phyloP scores from a whole-genome alignment of 768 basidiomycete species.

The Lyophyllum shimeji region DNA sequence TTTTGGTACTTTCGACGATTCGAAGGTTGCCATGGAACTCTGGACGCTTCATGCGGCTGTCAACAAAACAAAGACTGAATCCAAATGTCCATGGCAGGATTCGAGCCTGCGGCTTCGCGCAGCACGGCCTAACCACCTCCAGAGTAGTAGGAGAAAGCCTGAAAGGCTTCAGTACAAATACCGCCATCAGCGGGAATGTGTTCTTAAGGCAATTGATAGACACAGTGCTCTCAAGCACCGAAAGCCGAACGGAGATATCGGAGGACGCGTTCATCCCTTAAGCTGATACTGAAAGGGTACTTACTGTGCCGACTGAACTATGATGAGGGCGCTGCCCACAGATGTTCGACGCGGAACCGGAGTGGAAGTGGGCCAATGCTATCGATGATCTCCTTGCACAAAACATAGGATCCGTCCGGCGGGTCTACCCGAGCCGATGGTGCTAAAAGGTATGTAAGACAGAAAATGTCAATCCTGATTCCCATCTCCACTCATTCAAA shows the following conservation, averaged over 20 bases:
- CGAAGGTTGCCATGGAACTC: too few relatives aligned
- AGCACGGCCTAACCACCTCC: slow-evolving; percentile 12
- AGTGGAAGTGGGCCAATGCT: background rate
- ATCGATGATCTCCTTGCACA: background rate
- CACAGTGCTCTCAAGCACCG: background rate
- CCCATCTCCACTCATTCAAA: slow-evolving; percentile 16
- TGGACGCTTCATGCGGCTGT: background rate
- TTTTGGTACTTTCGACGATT: too few relatives aligned
- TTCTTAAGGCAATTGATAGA: background rate
- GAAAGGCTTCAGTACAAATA: too few relatives aligned
- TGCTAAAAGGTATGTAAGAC: slow-evolving; percentile 11
- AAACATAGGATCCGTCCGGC: slow-evolving; percentile 17
- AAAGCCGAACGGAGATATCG: background rate
- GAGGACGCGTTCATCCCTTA: background rate
- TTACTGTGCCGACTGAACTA: background rate
- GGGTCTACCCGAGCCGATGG: slow-evolving; percentile 12
- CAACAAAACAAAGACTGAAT: too few relatives aligned
- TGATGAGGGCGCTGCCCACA: background rate
- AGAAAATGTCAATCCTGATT: slow-evolving; percentile 2
- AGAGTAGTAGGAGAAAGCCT: too few relatives aligned
- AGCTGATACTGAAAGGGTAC: background rate
- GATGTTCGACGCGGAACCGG: background rate
- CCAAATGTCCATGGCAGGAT: slow-evolving; percentile 24
- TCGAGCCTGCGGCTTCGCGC: slow-evolving; percentile 27
- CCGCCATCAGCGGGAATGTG: background rate